A percentile compares a stretch with the other conserved stretches of the same genome.
Conservation (phyloP, 176 grass and related monocot genomes). For the Dendrocalamus sinicus region DNA sequence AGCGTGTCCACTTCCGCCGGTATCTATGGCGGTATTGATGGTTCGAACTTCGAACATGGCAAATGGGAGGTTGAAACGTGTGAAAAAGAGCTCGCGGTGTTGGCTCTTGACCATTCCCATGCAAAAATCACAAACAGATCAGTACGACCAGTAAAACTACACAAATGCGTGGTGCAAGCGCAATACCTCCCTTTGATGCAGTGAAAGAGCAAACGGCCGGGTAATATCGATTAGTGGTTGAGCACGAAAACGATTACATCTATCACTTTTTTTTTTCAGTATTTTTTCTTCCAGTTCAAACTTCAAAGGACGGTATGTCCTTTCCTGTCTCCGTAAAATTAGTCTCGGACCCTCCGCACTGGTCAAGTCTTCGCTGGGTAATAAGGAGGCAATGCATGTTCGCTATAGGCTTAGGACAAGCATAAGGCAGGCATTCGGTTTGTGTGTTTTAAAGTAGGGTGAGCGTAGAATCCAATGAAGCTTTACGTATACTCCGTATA, state of each 20-base stretch:
- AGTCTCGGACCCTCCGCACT: conserved; percentile 1
- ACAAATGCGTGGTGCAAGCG: not conserved
- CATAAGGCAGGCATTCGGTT: not conserved
- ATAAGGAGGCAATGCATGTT: conserved; percentile 4
- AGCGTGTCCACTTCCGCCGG: not conserved
- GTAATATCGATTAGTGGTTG: conserved; percentile 21
- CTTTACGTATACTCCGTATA: too few species aligned
- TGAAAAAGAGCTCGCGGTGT: not conserved
- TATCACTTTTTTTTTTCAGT: not conserved
- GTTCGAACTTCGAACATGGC: not conserved
- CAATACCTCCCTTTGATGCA: not conserved
- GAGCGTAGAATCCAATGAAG: conserved; percentile 55
- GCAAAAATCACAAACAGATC: not conserved
- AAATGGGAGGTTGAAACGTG: conserved; percentile 38
- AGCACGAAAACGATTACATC: not conserved
- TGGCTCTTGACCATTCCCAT: conserved; percentile 9
- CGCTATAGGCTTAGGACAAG: conserved; percentile 21
- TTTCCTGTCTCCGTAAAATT: not conserved
- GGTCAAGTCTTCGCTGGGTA: conserved; percentile 35
- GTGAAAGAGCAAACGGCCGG: not conserved
- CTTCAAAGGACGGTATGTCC: not conserved
- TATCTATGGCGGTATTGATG: conserved; percentile 3
- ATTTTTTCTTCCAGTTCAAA: not conserved
- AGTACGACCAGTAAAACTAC: not conserved
- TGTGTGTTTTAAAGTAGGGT: conserved; percentile 41